Evolutionary conservation across 306 rosid species (phyloP), one percentile per base, ranked within the genome.

Genomic region (Canavalia ensiformis): DNA sequence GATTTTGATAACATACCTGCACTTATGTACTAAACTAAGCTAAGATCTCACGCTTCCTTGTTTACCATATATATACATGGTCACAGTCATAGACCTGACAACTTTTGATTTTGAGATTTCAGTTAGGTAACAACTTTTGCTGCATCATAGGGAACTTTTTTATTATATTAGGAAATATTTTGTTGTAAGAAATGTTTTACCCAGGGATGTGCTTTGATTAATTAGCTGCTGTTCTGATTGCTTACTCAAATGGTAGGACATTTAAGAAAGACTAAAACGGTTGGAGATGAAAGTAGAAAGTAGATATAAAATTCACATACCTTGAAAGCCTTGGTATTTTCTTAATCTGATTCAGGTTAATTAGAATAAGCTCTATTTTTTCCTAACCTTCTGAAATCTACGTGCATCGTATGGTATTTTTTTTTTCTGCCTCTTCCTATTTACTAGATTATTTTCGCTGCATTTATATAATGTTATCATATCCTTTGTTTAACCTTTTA

Each of bases 191-290:
- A 37, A 7, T 64, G 31, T 37, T 63, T 63, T 28, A 33, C 1
- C 8, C 68, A 34, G 41, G 28, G 45, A 8, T 1, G 49, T 4
- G 41, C 3, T 65, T 41, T 66, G 72, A 8, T 66, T 66, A 66
- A 66, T 41, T 18, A 18, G 72, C 34, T 66, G 72, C 72, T 33
- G 29, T 35, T 66, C 47, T 81, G 37, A 41, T 75, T 54, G 34
- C 65, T 56, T 68, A 5, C 74, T 2, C 9, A 56, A 62, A 80
- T 62, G 78, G 4, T 70, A 39, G 13, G 10, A 44, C 5, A 8
- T 13, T 64, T 65, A 29, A 55, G 49, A 62, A 37, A n/a, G 3
- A 12, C 44, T 7, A 7, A 46, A 6, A 46, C 18, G 31, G 49
- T 8, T 42, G 9, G 12, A 28, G 28, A 12, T 68, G 37, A 9